phyloP scores from a whole-genome alignment of 176 grass and related monocot genomes.

The Oryza coarctata region DNA sequence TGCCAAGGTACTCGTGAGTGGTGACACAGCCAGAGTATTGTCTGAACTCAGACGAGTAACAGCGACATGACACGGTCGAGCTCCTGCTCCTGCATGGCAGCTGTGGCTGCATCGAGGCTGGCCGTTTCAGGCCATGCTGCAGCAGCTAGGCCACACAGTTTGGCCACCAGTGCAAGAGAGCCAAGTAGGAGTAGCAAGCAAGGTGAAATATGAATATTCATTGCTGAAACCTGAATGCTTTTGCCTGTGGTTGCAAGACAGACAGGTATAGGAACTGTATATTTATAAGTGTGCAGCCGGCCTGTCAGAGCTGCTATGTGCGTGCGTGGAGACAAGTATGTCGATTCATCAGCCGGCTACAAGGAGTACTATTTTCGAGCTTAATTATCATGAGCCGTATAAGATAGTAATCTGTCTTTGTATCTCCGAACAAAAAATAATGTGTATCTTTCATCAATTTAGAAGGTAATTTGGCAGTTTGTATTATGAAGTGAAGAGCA shows the following conservation, averaged over 20 bases:
- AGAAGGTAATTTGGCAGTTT: background rate
- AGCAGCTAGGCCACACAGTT: background rate
- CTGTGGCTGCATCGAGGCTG: conserved; percentile 11
- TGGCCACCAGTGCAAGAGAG: background rate
- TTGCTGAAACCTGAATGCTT: background rate
- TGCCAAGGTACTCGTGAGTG: conserved; percentile 45
- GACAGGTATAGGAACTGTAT: background rate
- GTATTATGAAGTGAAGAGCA: no score
- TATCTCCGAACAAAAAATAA: background rate
- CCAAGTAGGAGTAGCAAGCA: conserved; percentile 15
- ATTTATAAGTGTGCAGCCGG: conserved; percentile 4
- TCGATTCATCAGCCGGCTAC: background rate
- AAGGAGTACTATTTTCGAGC: background rate
- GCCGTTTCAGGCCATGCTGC: conserved; percentile 1
- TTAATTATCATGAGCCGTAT: background rate
- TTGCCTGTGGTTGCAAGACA: background rate
- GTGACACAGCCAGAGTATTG: conserved; percentile 61
- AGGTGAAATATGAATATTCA: conserved; percentile 3
- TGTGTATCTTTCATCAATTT: background rate
- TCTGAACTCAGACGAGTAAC: conserved; percentile 26
- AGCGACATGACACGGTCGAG: conserved; percentile 46
- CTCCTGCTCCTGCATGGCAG: conserved; percentile 22
- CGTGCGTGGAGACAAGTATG: background rate
- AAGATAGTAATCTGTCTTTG: background rate
- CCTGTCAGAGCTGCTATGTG: background rate